Evolutionary conservation across 805 yeast genomes (phyloP).

Genomic region (Huiozyma naganishii): DNA sequence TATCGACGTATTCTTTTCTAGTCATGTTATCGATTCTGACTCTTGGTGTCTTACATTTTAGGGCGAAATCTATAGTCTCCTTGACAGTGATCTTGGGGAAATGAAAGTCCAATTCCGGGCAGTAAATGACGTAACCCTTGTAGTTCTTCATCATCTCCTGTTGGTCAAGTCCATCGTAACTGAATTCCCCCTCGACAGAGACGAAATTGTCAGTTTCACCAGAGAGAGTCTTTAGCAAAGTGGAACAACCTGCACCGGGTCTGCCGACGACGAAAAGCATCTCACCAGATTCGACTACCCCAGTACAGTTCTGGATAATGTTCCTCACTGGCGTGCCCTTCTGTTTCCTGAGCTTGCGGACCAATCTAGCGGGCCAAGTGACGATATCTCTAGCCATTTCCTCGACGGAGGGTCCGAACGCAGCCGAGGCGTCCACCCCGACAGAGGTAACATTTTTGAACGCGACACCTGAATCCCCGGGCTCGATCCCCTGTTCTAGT

Average conservation of each 20-base stretch:
- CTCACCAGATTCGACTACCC: constrained; percentile 39
- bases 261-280: constrained; percentile 44
- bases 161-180: constrained; percentile 41
- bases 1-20: constrained; percentile 30
- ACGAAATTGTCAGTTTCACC: constrained; percentile 34
- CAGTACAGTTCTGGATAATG: constrained; percentile 33
- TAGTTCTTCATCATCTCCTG: constrained; percentile 36
- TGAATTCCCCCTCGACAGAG: constrained; percentile 31
- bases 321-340: constrained; percentile 28
- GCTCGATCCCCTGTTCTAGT: constrained; percentile 36
- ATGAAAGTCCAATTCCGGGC: constrained; percentile 41
- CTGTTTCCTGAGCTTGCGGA: constrained; percentile 20
- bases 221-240: constrained; percentile 37
- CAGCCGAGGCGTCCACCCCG: constrained; percentile 44
- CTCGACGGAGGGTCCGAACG: constrained; percentile 37
- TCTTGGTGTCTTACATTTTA: constrained; percentile 39
- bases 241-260: constrained; percentile 60
- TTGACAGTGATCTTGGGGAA: constrained; percentile 42
- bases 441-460: constrained; percentile 35
- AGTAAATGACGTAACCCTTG: constrained; percentile 41
- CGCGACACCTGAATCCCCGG: constrained; percentile 42
- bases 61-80: constrained; percentile 40
- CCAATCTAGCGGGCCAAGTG: constrained; percentile 20
- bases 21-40: constrained; percentile 34
- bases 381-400: constrained; percentile 31